Evolutionary conservation across 1,284 basidiomycete species (phyloP).

Genomic region (Rugosomyces carneus): DNA sequence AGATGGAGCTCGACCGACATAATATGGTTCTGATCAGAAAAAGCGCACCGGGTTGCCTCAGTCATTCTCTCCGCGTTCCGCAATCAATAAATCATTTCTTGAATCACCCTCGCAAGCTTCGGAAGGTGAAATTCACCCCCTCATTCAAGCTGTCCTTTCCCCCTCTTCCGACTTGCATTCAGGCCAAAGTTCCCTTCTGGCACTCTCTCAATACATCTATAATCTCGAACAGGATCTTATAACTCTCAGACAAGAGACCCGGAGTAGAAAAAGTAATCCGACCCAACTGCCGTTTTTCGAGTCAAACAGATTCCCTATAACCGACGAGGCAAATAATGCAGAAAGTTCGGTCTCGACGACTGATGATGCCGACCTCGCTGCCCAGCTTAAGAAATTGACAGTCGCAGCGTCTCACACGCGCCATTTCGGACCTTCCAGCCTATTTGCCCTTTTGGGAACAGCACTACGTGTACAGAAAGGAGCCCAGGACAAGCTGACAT

Average conservation of each 20-base stretch:
- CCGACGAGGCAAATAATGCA: neutral
- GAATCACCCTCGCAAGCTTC: neutral
- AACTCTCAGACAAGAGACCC: slow-evolving; percentile 6
- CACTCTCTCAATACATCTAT: slow-evolving; percentile 14
- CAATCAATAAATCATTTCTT: neutral
- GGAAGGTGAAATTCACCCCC: slow-evolving; percentile 8
- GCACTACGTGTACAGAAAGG: slow-evolving; percentile 15
- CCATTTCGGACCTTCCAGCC: slow-evolving; percentile 16
- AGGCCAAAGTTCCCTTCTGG: slow-evolving; percentile 8
- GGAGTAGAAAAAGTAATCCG: neutral
- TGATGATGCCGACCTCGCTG: slow-evolving; percentile 11
- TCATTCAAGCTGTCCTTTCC: slow-evolving; percentile 12
- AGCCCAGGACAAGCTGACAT: slow-evolving; percentile 1
- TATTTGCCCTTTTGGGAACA: slow-evolving; percentile 14
- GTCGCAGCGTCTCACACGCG: slow-evolving; percentile 11
- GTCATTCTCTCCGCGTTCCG: neutral
- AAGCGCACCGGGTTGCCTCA: slow-evolving; percentile 5
- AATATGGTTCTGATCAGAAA: neutral
- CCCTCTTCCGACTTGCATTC: slow-evolving; percentile 5
- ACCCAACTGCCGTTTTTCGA: neutral
- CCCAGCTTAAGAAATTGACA: slow-evolving; percentile 12
- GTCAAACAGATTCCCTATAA: neutral
- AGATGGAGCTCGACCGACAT: neutral
- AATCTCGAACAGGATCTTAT: slow-evolving; percentile 15
- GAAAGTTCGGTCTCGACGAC: neutral